phyloP scores from a whole-genome alignment of 2,329 filamentous ascomycete genomes.

The Nothopassalora personata region DNA sequence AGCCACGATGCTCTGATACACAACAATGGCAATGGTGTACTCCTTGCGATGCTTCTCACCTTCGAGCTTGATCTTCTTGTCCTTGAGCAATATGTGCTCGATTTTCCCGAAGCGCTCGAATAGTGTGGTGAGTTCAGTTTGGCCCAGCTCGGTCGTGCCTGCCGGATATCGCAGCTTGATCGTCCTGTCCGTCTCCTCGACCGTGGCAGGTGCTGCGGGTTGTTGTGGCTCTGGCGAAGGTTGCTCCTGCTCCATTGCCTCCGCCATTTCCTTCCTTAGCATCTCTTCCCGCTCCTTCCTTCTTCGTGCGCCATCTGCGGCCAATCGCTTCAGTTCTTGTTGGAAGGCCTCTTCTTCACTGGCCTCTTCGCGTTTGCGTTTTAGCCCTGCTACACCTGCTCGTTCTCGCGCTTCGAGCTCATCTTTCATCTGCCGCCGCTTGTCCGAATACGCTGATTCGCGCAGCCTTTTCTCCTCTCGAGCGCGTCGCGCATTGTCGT shows the following conservation, averaged over 20 bases:
- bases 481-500: constrained; percentile 71
- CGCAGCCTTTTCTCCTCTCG: constrained; percentile 64
- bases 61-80: constrained; percentile 44
- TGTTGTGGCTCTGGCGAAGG: constrained; percentile 1
- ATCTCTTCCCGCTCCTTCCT: constrained; percentile 51
- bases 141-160: constrained; percentile 36
- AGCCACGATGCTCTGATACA: constrained; percentile 54
- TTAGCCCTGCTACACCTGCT: constrained; percentile 31
- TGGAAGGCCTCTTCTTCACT: constrained; percentile 55
- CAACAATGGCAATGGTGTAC: constrained; percentile 48
- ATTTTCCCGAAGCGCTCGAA: constrained; percentile 54
- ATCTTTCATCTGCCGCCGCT: constrained; percentile 72
- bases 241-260: constrained; percentile 42
- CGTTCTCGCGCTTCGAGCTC: constrained; percentile 76
- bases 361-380: constrained; percentile 41
- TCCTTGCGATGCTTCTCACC: constrained; percentile 27
- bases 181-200: constrained; percentile 52
- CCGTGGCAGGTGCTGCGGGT: constrained; percentile 12
- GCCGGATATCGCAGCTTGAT: constrained; percentile 49
- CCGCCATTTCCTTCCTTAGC: constrained; percentile 49
- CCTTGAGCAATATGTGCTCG: constrained; percentile 51
- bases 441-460: constrained; percentile 63
- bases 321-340: constrained; percentile 43
- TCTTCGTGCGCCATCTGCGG: constrained; percentile 49
- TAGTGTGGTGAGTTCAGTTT: constrained; percentile 41